These are phyloP conservation scores for Leucoagaricus sp. DNA, from an alignment of 1,284 basidiomycete species.

Conservation along the genomic window DNA sequence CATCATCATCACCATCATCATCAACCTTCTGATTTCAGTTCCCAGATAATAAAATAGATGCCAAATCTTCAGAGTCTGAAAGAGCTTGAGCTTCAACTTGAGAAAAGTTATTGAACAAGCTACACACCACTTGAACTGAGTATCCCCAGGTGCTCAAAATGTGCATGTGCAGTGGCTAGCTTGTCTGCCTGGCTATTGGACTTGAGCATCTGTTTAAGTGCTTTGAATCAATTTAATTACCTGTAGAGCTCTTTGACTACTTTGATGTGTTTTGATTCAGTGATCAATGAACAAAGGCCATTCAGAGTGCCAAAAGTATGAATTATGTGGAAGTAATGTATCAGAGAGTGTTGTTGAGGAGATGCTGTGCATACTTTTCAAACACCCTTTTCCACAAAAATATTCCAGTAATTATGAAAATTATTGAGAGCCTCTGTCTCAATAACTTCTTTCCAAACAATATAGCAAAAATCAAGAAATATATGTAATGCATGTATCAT, in stretches of 20 bases:
- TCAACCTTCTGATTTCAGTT: no score
- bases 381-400: constrained; percentile 26
- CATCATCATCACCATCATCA: no score
- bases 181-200: constrained; percentile 29
- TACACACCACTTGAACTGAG: no score
- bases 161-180: constrained; percentile 23
- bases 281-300: constrained; percentile 31
- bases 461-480: constrained; percentile 36
- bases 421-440: constrained; percentile 21
- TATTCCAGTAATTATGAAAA: constrained; percentile 30
- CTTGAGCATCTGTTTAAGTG: constrained; percentile 33
- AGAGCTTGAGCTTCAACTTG: no score
- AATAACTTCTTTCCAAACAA: constrained; percentile 26
- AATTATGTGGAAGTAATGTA: constrained; percentile 28
- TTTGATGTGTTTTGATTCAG: constrained; percentile 30
- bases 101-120: no score
- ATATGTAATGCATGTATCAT: constrained; percentile 25
- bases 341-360: constrained; percentile 23
- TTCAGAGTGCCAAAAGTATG: constrained; percentile 29
- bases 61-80: no score
- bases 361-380: constrained; percentile 11
- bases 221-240: constrained; percentile 27
- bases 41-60: no score
- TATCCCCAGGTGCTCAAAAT: constrained; percentile 23
- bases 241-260: constrained; percentile 37